Conservation (phyloP, 179 eudicot species). For the Amaranthus tricolor region DNA sequence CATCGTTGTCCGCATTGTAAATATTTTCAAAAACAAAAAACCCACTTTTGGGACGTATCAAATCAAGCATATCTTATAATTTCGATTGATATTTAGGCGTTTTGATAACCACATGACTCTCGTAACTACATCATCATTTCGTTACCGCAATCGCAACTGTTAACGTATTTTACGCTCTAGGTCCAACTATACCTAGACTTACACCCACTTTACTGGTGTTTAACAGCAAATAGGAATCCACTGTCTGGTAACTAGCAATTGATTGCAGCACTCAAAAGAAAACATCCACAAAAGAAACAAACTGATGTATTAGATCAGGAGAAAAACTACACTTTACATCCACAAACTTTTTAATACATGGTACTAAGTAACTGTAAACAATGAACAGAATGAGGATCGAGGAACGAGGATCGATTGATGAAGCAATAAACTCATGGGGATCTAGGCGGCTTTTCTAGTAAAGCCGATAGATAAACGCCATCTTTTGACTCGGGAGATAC, state of each 20-base stretch:
- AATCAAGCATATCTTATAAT: no score
- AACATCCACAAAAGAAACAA: not conserved
- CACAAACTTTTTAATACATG: not conserved
- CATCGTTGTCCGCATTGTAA: no score
- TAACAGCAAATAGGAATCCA: not conserved
- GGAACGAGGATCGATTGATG: no score
- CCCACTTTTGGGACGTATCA: no score
- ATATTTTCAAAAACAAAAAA: no score
- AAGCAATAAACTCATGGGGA: slow-evolving; percentile 43
- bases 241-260: not conserved
- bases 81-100: no score
- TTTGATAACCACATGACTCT: no score
- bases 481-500: slow-evolving; percentile 72
- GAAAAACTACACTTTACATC: not conserved
- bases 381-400: not conserved
- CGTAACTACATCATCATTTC: no score
- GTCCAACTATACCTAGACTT: no score
- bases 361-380: not conserved
- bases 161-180: no score
- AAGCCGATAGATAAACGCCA: slow-evolving; percentile 83
- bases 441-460: slow-evolving; percentile 89
- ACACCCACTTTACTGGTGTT: no score
- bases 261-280: not conserved
- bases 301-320: not conserved
- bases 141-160: no score